Base-by-base conservation (phyloP, 1,284 basidiomycete genomes). In the Sphaerobolus stellatus region DNA sequence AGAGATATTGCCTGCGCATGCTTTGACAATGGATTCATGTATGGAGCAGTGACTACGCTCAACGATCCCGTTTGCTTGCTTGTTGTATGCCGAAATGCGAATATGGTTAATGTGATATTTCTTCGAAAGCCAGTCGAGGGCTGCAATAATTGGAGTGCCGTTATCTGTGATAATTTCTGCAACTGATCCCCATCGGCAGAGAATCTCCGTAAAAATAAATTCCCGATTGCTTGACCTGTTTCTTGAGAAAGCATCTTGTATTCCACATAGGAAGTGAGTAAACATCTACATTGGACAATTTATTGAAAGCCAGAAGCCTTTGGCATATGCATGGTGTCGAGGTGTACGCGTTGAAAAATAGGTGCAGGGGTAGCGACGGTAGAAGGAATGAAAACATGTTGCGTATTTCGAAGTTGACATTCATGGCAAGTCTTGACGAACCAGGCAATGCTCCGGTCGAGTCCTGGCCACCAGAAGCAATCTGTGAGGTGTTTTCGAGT, bases 141-240 rank as follows among this genome's bases (percentile, higher is more conserved):
- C 68, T 4, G 56, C 65, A 34, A 64, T 61, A 48, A 71, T 68
- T 48, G 71, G 67, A 0, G 65, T 34, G 0, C 71, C 68, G 11
- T 64, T 63, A 40, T 73, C 69, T 6, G 66, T 59, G 0, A 65
- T 48, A 16, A 68, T 57, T 8, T 61, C 51, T 0, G 63, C 63
- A 0, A 69, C 58, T 29, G 62, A 65, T 1, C 63, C 61, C 46
- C 63, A 72, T 0, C 68, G 50, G 54, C 65, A 69, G 14, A 71
- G 60, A 2, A 71, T 59, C 2, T 65, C 53, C 25, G 65, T 60
- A 44, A 63, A 70, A n/a, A 73, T 65, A 56, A 72, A 70, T n/a
- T n/a, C n/a, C n/a, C n/a, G n/a, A n/a, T n/a, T n/a, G n/a, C n/a
- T n/a, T n/a, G n/a, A n/a, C n/a, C n/a, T n/a, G n/a, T n/a, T n/a